Evolutionary conservation across 1,284 basidiomycete genomes (phyloP).

Genomic region (Irpex sp.): DNA sequence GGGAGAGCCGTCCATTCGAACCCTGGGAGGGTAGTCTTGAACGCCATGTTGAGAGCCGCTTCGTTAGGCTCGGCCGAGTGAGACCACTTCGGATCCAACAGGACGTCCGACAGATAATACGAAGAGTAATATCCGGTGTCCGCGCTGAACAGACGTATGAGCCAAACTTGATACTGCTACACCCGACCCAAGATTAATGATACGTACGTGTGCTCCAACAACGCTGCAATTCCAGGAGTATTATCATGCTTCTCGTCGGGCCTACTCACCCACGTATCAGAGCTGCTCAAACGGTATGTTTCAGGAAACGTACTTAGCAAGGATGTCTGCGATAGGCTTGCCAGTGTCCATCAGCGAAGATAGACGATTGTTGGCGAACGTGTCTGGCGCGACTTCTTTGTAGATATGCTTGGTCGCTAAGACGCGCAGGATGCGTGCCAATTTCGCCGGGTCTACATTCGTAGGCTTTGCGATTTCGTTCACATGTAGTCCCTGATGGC

Average conservation of each 20-base stretch:
- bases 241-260: conserved; percentile 5
- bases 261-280: neutral
- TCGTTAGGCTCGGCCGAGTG: conserved; percentile 25
- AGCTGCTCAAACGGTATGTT: neutral
- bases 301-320: neutral
- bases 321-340: conserved; percentile 23
- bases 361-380: conserved; percentile 40
- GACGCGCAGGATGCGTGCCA: conserved; percentile 38
- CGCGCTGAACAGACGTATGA: too few relatives aligned
- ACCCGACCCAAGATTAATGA: neutral
- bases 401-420: conserved; percentile 41
- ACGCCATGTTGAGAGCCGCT: conserved; percentile 28
- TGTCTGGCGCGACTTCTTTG: conserved; percentile 36
- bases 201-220: conserved; percentile 1
- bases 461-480: conserved; percentile 31
- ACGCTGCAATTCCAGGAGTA: conserved; percentile 3
- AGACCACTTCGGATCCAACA: conserved; percentile 29
- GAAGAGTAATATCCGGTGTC: conserved; percentile 6
- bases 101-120: conserved; percentile 30
- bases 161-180: neutral
- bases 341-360: conserved; percentile 38
- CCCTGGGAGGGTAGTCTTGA: conserved; percentile 19
- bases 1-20: conserved; percentile 30
- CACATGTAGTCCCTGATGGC: conserved; percentile 30
- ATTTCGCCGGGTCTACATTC: conserved; percentile 27